Evolutionary conservation across 352 stramenopile genomes (phyloP), one percentile per base, ranked within the genome.

Genomic region (Phytopythium mirpurense): DNA sequence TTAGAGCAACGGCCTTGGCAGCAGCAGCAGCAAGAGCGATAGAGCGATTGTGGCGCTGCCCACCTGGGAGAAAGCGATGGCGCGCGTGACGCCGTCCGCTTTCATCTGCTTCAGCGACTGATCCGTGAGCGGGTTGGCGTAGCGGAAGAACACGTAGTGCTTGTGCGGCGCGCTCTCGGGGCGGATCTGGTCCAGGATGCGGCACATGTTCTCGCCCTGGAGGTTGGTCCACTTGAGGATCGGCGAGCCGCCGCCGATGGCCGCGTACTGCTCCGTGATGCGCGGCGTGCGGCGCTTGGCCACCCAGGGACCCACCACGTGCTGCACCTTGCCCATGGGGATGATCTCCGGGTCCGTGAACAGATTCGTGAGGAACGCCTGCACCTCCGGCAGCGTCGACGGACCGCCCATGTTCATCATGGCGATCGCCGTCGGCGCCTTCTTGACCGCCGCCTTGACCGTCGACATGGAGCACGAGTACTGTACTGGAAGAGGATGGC

Each of bases 281-380:
- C 98, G 97, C 8, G 96, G 96, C 36, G 97, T 97, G 41, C 97
- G 82, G 60, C 79, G 75, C 64, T 89, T 86, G 46, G 78, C 80
- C 54, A 93, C 63, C 54, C 77, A 86, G 5, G 74, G 76, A 11
- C 78, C 80, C 9, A 99, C 76, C 12, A 86, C 70, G 31, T 86
- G 59, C 58, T 99, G 83, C 44, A 95, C 59, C 9, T 65, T 65
- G 15, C 96, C 96, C 54, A 99, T 94, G 18, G 95, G 94, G 68
- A 99, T 99, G 65, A 99, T 98, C 67, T 99, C 97, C 6, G 93
- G 90, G 76, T 99, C 96, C 36, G 86, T 91, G 78, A 99, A 99
- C 36, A 99, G 83, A 72, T 99, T 98, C 57, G 96, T 98, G 42
- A 99, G 80, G 72, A 99, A 99, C 71, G 74, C 77, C 83, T 98